Conservation (phyloP, 306 rosid genomes). For the Prosopis cineraria region DNA sequence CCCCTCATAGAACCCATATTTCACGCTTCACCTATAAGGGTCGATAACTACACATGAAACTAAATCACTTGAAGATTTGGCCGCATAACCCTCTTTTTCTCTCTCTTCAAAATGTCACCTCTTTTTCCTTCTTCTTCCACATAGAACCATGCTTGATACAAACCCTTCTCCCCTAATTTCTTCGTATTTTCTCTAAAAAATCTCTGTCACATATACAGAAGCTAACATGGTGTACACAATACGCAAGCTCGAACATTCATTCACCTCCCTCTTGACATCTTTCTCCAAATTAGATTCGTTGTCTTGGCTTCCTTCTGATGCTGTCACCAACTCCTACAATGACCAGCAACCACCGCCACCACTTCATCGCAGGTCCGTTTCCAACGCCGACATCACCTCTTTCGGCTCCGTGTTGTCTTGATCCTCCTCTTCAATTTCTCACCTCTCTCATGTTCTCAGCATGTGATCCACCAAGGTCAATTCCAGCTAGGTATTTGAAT, state of each 20-base stretch:
- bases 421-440: background rate
- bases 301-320: background rate
- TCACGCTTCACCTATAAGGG: too few relatives aligned
- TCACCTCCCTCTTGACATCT: background rate
- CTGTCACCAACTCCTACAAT: too few relatives aligned
- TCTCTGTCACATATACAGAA: background rate
- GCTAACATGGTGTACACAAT: background rate
- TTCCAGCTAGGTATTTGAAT: background rate
- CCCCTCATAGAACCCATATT: too few relatives aligned
- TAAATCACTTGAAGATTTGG: too few relatives aligned
- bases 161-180: too few relatives aligned
- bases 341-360: too few relatives aligned
- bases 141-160: too few relatives aligned
- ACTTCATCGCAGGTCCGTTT: background rate
- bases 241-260: background rate
- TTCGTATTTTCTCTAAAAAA: background rate
- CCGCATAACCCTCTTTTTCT: background rate
- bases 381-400: background rate
- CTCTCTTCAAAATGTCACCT: background rate
- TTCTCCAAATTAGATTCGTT: background rate
- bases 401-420: too few relatives aligned
- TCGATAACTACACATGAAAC: too few relatives aligned
- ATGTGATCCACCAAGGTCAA: constrained; percentile 13
- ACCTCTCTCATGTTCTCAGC: constrained; percentile 2
- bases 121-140: too few relatives aligned